Evolutionary conservation across 805 yeast species (phyloP).

Genomic region (Cyberlindnera nakhonratchasimensis): DNA sequence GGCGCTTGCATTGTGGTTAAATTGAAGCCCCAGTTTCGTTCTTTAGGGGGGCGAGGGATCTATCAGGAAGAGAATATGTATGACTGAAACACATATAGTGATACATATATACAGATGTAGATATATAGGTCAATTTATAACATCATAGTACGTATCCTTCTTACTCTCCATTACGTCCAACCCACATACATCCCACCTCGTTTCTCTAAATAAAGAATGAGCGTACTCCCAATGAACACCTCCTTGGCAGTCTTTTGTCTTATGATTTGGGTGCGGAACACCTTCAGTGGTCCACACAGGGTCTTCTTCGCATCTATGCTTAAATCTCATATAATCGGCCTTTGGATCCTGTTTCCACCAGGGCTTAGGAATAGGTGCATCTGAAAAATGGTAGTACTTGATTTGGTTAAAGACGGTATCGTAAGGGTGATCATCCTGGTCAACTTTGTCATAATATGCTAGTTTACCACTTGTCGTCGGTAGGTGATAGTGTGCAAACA

Average conservation of each 20-base stretch:
- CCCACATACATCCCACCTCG: constrained; percentile 25
- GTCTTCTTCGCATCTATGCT: constrained; percentile 20
- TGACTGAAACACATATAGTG: background rate
- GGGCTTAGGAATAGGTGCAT: constrained; percentile 64
- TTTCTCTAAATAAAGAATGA: constrained; percentile 15
- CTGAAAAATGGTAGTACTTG: constrained; percentile 59
- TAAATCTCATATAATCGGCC: constrained; percentile 13
- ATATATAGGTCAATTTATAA: constrained; percentile 18
- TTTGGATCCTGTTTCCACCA: constrained; percentile 38
- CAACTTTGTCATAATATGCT: constrained; percentile 20
- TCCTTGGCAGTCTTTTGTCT: constrained; percentile 21
- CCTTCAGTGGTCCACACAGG: constrained; percentile 12
- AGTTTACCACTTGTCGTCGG: constrained; percentile 14
- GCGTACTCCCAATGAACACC: constrained; percentile 23
- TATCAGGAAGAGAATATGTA: too few species aligned
- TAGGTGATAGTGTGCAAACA: constrained; percentile 25
- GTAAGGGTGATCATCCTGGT: constrained; percentile 15
- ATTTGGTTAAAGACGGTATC: constrained; percentile 28
- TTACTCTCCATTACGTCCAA: constrained; percentile 19
- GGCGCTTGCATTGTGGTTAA: too few species aligned
- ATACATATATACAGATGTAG: background rate
- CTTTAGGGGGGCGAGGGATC: too few species aligned
- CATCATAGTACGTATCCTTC: constrained; percentile 20
- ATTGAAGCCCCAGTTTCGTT: too few species aligned
- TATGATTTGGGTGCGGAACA: constrained; percentile 12